Percentiles rank a stretch among this genome's conserved stretches.
Evolutionary conservation across 192 early-diverging fungal species (phyloP).

Genomic region (Backusella luteola): DNA sequence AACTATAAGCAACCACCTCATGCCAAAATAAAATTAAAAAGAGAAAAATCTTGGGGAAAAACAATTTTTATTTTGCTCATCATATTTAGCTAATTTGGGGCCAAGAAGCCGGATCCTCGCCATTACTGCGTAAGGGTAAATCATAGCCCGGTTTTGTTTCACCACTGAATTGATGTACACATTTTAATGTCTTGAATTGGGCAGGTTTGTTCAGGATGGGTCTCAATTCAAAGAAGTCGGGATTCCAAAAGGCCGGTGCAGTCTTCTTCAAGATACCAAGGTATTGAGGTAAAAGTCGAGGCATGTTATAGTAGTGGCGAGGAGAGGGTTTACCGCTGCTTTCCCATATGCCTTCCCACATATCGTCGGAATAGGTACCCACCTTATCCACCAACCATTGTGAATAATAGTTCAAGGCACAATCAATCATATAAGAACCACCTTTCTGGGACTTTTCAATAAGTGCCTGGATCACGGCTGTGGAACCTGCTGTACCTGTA

Average conservation of each 20-base stretch:
- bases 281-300: not conserved
- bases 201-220: not conserved
- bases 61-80: too few relatives aligned
- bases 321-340: not conserved
- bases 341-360: not conserved
- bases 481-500: not conserved
- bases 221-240: not conserved
- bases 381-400: slow-evolving; percentile 8
- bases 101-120: not conserved
- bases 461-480: not conserved
- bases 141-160: not conserved
- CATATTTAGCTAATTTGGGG: not conserved
- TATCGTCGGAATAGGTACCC: not conserved
- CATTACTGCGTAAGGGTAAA: not conserved
- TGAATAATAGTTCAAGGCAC: slow-evolving; percentile 15
- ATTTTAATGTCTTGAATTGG: not conserved
- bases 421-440: slow-evolving; percentile 13
- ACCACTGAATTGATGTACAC: not conserved
- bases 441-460: slow-evolving; percentile 4
- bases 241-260: not conserved
- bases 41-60: too few relatives aligned
- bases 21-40: too few relatives aligned
- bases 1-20: too few relatives aligned
- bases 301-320: not conserved
- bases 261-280: not conserved